A percentile compares a stretch with the other conserved stretches of the same genome.
Evolutionary conservation across 106 monocot species (phyloP).

Genomic region (Apostasia ramifera): DNA sequence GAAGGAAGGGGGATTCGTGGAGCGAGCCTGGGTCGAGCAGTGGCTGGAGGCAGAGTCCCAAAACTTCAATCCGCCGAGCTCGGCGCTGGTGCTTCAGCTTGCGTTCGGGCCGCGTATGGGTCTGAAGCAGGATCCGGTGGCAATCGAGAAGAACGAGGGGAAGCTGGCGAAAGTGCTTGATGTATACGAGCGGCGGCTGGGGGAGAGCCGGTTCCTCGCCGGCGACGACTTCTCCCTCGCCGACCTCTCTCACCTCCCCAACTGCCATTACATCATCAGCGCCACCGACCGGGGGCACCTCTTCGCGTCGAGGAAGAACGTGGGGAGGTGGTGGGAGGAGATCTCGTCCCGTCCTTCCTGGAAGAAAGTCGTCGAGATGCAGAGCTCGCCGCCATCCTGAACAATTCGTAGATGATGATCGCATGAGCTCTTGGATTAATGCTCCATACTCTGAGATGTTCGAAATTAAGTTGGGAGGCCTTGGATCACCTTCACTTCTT

Average conservation of each 20-base stretch:
- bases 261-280: slow-evolving; percentile 37
- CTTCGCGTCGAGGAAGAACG: slow-evolving; percentile 51
- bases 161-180: slow-evolving; percentile 74
- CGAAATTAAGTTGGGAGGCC: no score
- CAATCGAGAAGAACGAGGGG: slow-evolving; percentile 39
- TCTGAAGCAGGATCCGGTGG: slow-evolving; percentile 31
- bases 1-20: slow-evolving; percentile 20
- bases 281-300: slow-evolving; percentile 26
- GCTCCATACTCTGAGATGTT: no score
- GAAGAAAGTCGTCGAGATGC: slow-evolving; percentile 79
- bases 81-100: slow-evolving; percentile 48
- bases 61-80: slow-evolving; percentile 52
- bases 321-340: slow-evolving; percentile 82
- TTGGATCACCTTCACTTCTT: no score
- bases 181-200: slow-evolving; percentile 65
- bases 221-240: slow-evolving; percentile 85
- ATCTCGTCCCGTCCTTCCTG: slow-evolving; percentile 61
- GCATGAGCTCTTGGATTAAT: no score
- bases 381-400: slow-evolving; percentile 30
- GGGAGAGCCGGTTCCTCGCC: slow-evolving; percentile 63
- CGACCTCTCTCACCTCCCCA: slow-evolving; percentile 82
- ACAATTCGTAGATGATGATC: no score
- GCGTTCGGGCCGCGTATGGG: slow-evolving; percentile 51
- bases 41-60: slow-evolving; percentile 75
- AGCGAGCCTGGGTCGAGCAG: slow-evolving; percentile 57